Evolutionary conservation across 768 basidiomycete genomes (phyloP), one percentile per base, ranked within the genome.

Genomic region (Psilocybe sp.): DNA sequence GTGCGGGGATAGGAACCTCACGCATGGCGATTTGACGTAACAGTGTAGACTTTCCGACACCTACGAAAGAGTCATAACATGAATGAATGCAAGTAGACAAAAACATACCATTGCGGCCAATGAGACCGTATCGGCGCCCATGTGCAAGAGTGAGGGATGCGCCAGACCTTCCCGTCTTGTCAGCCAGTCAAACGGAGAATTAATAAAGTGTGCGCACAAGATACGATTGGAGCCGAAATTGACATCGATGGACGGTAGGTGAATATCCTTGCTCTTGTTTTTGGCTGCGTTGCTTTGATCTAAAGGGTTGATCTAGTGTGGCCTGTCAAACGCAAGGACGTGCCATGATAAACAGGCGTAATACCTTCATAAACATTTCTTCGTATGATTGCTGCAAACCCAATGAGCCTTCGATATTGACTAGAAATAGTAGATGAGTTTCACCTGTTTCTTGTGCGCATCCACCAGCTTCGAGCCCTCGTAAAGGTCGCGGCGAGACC

Each of bases 241-340:
- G 66, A 98, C 95, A 62, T 99, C 97, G 72, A 99, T 97, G 33
- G 86, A 87, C 19, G 88, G 87, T 4, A 99, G 76, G 62, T 97
- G 93, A 45, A 99, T 89, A 67, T 99, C 97, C 67, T 98, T 98
- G 74, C 87, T 92, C 77, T 98, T 99, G 67, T 94, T 92, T 70
- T 94, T 96, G 12, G 87, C 71, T 4, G 84, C 73, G 0, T 78
- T 72, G 15, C 81, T 80, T 0, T 88, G 84, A 67, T 95, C 92
- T 51, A 99, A 69, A 36, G 97, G 93, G 69, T 99, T 99, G 71
- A 94, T 89, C 88, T 90, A 45, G 35, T 20, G 37, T 12, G 40
- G 39, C 28, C 45, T 15, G 48, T 39, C 32, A 43, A 31, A 10
- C 23, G 11, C 15, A 7, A 32, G 16, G 31, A n/a, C 32, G n/a